Evolutionary conservation across 306 rosid genomes (phyloP).

Genomic region (Corylus avellana): DNA sequence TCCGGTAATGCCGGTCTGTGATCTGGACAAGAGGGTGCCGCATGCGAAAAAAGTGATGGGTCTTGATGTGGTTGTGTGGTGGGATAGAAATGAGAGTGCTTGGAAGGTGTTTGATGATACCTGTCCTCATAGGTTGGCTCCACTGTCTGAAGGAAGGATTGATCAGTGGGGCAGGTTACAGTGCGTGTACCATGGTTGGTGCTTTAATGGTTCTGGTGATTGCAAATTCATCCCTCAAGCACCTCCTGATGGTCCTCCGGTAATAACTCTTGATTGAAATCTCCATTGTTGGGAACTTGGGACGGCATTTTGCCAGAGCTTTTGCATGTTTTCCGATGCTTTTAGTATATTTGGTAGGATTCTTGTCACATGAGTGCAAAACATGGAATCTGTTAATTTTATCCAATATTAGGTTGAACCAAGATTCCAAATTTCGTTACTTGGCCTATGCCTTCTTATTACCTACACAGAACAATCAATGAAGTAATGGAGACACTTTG

Average conservation of each 20-base stretch:
- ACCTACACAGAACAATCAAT: background rate
- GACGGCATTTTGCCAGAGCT: background rate
- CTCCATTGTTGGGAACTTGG: background rate
- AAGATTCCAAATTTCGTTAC: background rate
- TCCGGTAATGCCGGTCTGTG: slow-evolving; percentile 84
- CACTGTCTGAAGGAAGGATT: slow-evolving; percentile 90
- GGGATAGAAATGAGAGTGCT: slow-evolving; percentile 77
- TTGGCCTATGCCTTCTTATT: background rate
- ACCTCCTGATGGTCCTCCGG: slow-evolving; percentile 81
- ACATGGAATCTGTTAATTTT: background rate
- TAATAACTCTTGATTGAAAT: slow-evolving; percentile 25
- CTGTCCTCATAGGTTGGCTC: slow-evolving; percentile 94
- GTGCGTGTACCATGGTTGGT: slow-evolving; percentile 98
- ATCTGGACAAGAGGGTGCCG: slow-evolving; percentile 77
- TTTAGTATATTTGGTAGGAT: background rate
- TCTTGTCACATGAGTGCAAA: background rate
- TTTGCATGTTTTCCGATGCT: background rate
- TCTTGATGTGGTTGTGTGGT: slow-evolving; percentile 91
- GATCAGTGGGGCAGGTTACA: slow-evolving; percentile 94
- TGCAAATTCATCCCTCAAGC: slow-evolving; percentile 93
- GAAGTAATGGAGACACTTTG: background rate
- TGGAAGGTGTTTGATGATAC: slow-evolving; percentile 90
- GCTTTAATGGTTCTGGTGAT: slow-evolving; percentile 83
- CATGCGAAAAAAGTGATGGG: slow-evolving; percentile 81
- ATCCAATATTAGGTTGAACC: background rate